Conservation (phyloP, 2,329 filamentous ascomycete species). For the Fusarium sp. region DNA sequence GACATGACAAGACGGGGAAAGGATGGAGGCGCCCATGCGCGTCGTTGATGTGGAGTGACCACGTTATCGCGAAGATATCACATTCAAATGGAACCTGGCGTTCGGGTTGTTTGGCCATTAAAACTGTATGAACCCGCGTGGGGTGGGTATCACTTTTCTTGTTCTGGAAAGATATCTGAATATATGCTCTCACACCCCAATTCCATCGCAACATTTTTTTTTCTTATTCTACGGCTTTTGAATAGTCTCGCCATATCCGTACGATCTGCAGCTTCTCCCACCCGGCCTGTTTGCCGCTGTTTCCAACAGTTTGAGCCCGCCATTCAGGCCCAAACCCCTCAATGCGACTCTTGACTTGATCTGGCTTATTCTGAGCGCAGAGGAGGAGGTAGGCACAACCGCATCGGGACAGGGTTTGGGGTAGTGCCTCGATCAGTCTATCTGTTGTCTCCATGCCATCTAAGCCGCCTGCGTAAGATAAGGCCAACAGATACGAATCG, state of each 20-base stretch:
- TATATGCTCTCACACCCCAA: conserved; percentile 43
- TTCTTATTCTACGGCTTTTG: not conserved
- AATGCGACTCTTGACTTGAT: conserved; percentile 74
- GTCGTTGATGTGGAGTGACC: conserved; percentile 25
- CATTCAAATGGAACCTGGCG: conserved; percentile 49
- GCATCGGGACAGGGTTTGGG: conserved; percentile 67
- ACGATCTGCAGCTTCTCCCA: conserved; percentile 96
- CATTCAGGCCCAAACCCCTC: conserved; percentile 65
- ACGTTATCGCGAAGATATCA: conserved; percentile 40
- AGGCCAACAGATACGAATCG: conserved; percentile 83
- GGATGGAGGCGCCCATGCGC: conserved; percentile 24
- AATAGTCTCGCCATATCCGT: conserved; percentile 76
- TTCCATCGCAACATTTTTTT: conserved; percentile 3
- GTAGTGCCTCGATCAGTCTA: conserved; percentile 76
- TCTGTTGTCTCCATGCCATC: conserved; percentile 97
- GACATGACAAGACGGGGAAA: conserved; percentile 3
- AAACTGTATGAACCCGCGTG: conserved; percentile 44
- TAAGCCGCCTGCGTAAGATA: conserved; percentile 88
- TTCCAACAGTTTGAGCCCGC: conserved; percentile 80
- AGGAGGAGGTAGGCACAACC: conserved; percentile 91
- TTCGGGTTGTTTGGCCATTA: conserved; percentile 50
- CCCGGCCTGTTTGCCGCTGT: conserved; percentile 86
- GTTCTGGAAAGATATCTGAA: conserved; percentile 48
- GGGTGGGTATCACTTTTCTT: conserved; percentile 44
- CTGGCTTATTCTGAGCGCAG: conserved; percentile 89